Percentiles rank a stretch among this genome's conserved stretches.
Evolutionary conservation across 2,329 filamentous ascomycete species (phyloP).

Genomic region (Pseudocercospora vitis): DNA sequence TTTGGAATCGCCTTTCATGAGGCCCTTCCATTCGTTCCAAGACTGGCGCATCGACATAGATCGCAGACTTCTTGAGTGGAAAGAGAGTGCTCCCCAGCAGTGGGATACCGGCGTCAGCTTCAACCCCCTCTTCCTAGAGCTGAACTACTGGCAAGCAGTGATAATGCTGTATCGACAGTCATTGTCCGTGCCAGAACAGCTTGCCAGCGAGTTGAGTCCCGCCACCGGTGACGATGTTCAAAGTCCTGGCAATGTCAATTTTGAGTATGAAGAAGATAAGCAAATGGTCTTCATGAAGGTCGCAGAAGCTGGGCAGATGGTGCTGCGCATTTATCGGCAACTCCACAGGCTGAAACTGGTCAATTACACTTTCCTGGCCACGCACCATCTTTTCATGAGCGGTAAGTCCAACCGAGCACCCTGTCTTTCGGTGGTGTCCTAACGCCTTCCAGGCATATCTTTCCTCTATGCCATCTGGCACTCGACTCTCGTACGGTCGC

Average conservation of each 20-base stretch:
- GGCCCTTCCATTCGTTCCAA: constrained; percentile 79
- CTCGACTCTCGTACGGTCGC: constrained; percentile 80
- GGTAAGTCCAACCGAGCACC: constrained; percentile 60
- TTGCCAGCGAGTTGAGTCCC: constrained; percentile 72
- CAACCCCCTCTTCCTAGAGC: constrained; percentile 81
- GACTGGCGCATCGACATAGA: constrained; percentile 90
- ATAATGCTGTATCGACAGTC: constrained; percentile 92
- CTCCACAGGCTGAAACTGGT: constrained; percentile 84
- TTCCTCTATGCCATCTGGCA: constrained; percentile 98
- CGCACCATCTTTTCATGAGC: constrained; percentile 96
- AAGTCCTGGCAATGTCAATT: constrained; percentile 54
- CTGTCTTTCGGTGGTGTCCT: too few relatives aligned
- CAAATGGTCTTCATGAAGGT: constrained; percentile 92
- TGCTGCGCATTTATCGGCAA: constrained; percentile 85
- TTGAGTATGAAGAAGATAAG: constrained; percentile 74
- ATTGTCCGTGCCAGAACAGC: constrained; percentile 74
- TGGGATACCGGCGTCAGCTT: constrained; percentile 84
- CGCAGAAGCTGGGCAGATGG: constrained; percentile 90
- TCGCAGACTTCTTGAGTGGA: constrained; percentile 79
- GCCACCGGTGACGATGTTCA: constrained; percentile 56
- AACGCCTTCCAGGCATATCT: constrained; percentile 62
- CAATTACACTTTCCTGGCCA: constrained; percentile 94
- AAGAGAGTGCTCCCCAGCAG: constrained; percentile 73
- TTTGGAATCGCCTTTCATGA: constrained; percentile 80
- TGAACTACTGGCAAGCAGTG: constrained; percentile 97